phyloP scores from a whole-genome alignment of 768 basidiomycete genomes.

The Tephrocybe sp. region DNA sequence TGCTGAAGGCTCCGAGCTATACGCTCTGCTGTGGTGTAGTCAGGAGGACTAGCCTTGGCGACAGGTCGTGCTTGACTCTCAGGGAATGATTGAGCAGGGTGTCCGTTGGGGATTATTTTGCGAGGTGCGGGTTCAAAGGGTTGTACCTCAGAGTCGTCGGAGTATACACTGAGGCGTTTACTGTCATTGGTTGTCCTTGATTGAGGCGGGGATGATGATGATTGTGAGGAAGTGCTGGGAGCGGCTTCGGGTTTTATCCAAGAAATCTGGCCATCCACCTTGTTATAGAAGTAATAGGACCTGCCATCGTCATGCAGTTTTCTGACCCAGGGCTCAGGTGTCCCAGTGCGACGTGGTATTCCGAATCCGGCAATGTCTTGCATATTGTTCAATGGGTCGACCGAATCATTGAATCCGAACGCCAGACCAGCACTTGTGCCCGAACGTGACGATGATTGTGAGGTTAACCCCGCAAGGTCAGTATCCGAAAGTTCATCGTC shows the following conservation, averaged over 20 bases:
- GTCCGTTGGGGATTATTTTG: conserved; percentile 26
- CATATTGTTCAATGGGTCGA: conserved; percentile 31
- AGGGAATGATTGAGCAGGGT: conserved; percentile 7
- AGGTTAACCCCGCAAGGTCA: conserved; percentile 58
- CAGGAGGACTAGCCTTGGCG: conserved; percentile 26
- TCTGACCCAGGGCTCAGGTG: conserved; percentile 82
- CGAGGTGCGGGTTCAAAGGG: conserved; percentile 36
- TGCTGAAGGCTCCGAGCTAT: conserved; percentile 66
- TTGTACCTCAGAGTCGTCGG: conserved; percentile 76
- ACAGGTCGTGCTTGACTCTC: conserved; percentile 12
- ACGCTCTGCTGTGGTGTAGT: conserved; percentile 65
- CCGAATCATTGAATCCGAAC: conserved; percentile 35
- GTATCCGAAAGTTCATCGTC: conserved; percentile 64
- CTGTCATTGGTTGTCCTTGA: conserved; percentile 31
- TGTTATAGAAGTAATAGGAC: conserved; percentile 80
- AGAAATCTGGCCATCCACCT: conserved; percentile 58
- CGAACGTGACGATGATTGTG: conserved; percentile 54
- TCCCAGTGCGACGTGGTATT: conserved; percentile 51
- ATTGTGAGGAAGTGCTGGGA: conserved; percentile 11
- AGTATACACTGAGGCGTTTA: conserved; percentile 63
- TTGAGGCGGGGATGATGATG: conserved; percentile 19
- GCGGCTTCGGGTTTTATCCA: conserved; percentile 62
- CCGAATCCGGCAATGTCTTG: conserved; percentile 57
- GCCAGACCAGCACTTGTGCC: conserved; percentile 53
- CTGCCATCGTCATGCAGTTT: conserved; percentile 80